Percentiles rank a stretch among this genome's conserved stretches.
phyloP scores from a whole-genome alignment of 768 basidiomycete genomes.

The Tulasnella sp. region DNA sequence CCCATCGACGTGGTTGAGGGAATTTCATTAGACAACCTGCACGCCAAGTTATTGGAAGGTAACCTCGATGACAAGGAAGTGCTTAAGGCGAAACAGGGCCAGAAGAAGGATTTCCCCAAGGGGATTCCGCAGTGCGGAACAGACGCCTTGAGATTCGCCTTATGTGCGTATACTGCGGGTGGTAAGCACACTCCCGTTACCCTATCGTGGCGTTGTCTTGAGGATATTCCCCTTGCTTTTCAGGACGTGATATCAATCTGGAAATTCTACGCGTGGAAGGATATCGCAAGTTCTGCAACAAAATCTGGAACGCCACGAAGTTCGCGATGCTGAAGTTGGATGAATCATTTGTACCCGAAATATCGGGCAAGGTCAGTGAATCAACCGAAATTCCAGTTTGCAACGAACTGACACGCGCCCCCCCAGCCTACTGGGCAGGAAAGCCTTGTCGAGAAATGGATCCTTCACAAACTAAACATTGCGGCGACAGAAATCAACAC shows the following conservation, averaged over 20 bases:
- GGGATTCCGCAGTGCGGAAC: slow-evolving; percentile 99
- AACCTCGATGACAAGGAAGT: slow-evolving; percentile 94
- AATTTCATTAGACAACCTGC: slow-evolving; percentile 62
- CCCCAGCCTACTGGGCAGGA: slow-evolving; percentile 77
- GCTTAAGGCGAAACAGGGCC: slow-evolving; percentile 77
- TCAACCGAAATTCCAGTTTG: neutral
- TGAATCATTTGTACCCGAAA: slow-evolving; percentile 64
- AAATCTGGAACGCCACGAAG: slow-evolving; percentile 97
- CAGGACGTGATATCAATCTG: slow-evolving; percentile 93
- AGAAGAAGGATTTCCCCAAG: slow-evolving; percentile 98
- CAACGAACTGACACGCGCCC: neutral
- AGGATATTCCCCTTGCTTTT: neutral
- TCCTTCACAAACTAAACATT: slow-evolving; percentile 83
- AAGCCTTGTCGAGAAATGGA: slow-evolving; percentile 89
- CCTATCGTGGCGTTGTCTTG: neutral
- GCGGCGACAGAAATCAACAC: slow-evolving; percentile 69
- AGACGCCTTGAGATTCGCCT: slow-evolving; percentile 88
- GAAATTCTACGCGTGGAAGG: slow-evolving; percentile 94
- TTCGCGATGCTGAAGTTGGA: slow-evolving; percentile 99
- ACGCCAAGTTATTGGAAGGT: slow-evolving; percentile 77
- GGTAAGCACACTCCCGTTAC: slow-evolving; percentile 36
- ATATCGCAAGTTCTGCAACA: slow-evolving; percentile 99
- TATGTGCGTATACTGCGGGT: slow-evolving; percentile 88
- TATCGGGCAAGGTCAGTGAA: slow-evolving; percentile 49
- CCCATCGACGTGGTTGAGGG: slow-evolving; percentile 93